Percentiles rank a stretch among this genome's conserved stretches.
Evolutionary conservation across 805 yeast genomes (phyloP).

Genomic region (Metschnikowia borealis): DNA sequence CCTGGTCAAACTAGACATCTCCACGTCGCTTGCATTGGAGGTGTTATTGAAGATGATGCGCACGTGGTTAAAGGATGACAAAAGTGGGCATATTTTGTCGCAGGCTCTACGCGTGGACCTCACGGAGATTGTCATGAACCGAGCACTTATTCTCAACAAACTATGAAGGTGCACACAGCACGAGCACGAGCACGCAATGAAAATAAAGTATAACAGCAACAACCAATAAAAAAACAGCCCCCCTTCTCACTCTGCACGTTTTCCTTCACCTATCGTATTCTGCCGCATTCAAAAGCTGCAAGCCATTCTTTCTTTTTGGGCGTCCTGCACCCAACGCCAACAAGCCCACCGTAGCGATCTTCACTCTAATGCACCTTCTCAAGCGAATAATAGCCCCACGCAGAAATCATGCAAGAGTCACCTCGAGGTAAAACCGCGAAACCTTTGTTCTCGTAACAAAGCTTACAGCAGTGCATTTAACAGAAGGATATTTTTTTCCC

Average conservation of each 20-base stretch:
- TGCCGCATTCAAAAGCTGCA: background rate
- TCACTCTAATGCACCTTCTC: background rate
- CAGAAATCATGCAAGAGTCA: constrained; percentile 1
- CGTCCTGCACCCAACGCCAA: background rate
- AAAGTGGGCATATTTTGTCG: constrained; percentile 18
- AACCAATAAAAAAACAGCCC: background rate
- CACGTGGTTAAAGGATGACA: constrained; percentile 29
- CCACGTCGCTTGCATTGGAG: constrained; percentile 21
- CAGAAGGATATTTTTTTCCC: too few species aligned
- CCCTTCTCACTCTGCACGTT: background rate
- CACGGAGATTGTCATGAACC: constrained; percentile 27
- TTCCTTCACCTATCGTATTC: background rate
- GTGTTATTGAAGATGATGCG: constrained; percentile 23
- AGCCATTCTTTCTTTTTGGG: background rate
- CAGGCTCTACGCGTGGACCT: constrained; percentile 24
- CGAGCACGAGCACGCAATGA: background rate
- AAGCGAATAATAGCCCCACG: constrained; percentile 1
- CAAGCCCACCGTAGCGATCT: background rate
- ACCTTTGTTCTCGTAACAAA: background rate
- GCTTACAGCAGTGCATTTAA: background rate
- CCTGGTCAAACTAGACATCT: constrained; percentile 4
- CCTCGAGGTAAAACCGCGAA: background rate
- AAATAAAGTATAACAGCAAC: background rate
- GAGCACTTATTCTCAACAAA: constrained; percentile 32
- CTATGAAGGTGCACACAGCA: constrained; percentile 8